Percentiles rank a stretch among this genome's conserved stretches.
These are phyloP conservation scores for Turritis glabra DNA, from an alignment of 345 rosid species.

Conservation along the genomic window DNA sequence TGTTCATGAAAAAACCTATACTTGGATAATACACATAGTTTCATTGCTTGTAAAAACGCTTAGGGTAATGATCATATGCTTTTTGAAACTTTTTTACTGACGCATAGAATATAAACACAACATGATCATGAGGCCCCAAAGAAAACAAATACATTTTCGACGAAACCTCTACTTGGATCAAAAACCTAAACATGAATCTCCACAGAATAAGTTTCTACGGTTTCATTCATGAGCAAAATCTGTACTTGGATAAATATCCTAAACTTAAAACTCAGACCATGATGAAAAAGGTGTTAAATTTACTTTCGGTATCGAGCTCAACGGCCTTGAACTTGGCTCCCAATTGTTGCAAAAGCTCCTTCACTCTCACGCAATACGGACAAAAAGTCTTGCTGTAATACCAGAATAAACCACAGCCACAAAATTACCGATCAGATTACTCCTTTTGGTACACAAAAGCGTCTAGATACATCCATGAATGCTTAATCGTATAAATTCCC, in stretches of 20 bases:
- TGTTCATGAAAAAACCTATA: background rate
- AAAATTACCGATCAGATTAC: background rate
- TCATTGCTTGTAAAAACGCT: background rate
- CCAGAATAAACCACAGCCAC: background rate
- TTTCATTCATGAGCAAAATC: background rate
- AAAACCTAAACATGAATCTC: background rate
- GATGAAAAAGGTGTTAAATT: slow-evolving; percentile 7
- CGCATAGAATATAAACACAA: background rate
- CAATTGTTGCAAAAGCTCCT: slow-evolving; percentile 59
- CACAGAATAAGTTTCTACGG: background rate
- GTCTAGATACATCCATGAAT: slow-evolving; percentile 26
- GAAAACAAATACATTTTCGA: background rate
- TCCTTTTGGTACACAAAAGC: slow-evolving; percentile 13
- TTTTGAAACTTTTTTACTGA: background rate
- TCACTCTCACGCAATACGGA: slow-evolving; percentile 63
- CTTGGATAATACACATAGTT: background rate
- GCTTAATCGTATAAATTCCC: background rate
- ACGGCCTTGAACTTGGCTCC: slow-evolving; percentile 53
- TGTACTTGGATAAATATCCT: background rate
- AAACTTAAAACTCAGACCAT: background rate
- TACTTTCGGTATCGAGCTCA: slow-evolving; percentile 71
- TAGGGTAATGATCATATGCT: background rate
- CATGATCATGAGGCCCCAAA: background rate
- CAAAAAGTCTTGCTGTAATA: slow-evolving; percentile 66
- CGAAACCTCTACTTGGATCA: background rate